Base-by-base conservation (phyloP, 2,329 filamentous ascomycete species). In the Beauveria scarabaeidicola region DNA sequence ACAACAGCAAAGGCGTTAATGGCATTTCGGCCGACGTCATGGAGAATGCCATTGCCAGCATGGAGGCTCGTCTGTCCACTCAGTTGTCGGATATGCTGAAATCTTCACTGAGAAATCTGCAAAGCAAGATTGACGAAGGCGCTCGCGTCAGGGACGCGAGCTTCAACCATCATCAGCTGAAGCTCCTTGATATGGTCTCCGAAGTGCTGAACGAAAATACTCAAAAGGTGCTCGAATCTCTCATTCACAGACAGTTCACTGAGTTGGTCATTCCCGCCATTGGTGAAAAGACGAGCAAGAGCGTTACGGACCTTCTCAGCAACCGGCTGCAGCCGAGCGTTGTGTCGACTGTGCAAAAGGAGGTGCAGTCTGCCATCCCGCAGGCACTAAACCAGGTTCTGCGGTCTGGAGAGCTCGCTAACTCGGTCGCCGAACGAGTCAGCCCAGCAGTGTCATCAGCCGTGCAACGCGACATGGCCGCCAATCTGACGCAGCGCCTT, bases 171-270 rank as follows among this genome's bases (percentile, higher is more conserved):
- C 79, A 79, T 61, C 81, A 83, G 67, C 72, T 78, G 19, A 78
- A 79, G 65, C 72, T 85, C 19, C 74, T 85, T 46, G 78, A 82
- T 62, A 77, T 82, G 70, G 81, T 85, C 41, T 83, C 81, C 5
- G 75, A 81, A 38, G 82, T 85, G 38, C 76, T 88, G 52, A 84
- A 82, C 63, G 78, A 81, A 62, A 86, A 85, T 68, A 85, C 83
- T 21, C 80, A 86, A 72, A 86, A 88, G 67, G 89, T 90, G 23
- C 80, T 97, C 41, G 80, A 85, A 62, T 86, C 85, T 62, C 89
- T 96, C 65, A 86, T 96, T 54, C 83, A 84, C 51, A 81, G 85
- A 52, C 88, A 89, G 70, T 90, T 96, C 64, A 83, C 90, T 62
- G 81, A 85, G 59, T 81, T 85, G 15, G 84, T 97, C 48, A 78